Evolutionary conservation across 441 rosid species (phyloP).

Genomic region (Aquilaria agallochum): DNA sequence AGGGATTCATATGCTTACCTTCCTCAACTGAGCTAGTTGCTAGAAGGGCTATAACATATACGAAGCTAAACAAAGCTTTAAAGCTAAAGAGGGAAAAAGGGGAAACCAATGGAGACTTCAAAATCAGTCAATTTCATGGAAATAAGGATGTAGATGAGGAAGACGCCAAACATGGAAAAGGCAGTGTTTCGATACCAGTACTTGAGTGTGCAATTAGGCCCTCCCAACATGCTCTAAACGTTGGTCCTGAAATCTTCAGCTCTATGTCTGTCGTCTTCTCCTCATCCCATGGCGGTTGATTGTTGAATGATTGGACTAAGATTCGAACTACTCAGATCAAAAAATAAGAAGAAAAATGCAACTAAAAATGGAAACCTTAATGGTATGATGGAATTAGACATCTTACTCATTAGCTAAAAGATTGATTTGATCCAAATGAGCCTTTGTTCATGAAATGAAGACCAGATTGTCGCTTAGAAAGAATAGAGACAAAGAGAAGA

Average conservation of each 20-base stretch:
- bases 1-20: too few species aligned
- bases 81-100: neutral
- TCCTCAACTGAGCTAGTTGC: too few species aligned
- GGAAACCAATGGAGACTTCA: constrained; percentile 43
- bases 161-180: constrained; percentile 76
- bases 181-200: constrained; percentile 99
- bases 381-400: too few species aligned
- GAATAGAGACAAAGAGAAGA: too few species aligned
- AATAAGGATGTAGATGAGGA: constrained; percentile 86
- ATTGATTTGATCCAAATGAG: too few species aligned
- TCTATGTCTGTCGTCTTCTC: constrained; percentile 74
- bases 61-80: too few species aligned
- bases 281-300: constrained; percentile 50
- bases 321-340: constrained; percentile 4
- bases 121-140: constrained; percentile 94
- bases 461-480: too few species aligned
- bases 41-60: too few species aligned
- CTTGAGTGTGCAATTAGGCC: constrained; percentile 91
- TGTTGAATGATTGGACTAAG: constrained; percentile 10
- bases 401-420: too few species aligned
- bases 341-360: constrained; percentile 8
- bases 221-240: constrained; percentile 96
- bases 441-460: too few species aligned
- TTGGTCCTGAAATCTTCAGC: constrained; percentile 79
- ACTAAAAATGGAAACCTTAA: too few species aligned